These are phyloP conservation scores for Fagopyrum tataricum DNA, from an alignment of 148 eudicot genomes.

Conservation along the genomic window DNA sequence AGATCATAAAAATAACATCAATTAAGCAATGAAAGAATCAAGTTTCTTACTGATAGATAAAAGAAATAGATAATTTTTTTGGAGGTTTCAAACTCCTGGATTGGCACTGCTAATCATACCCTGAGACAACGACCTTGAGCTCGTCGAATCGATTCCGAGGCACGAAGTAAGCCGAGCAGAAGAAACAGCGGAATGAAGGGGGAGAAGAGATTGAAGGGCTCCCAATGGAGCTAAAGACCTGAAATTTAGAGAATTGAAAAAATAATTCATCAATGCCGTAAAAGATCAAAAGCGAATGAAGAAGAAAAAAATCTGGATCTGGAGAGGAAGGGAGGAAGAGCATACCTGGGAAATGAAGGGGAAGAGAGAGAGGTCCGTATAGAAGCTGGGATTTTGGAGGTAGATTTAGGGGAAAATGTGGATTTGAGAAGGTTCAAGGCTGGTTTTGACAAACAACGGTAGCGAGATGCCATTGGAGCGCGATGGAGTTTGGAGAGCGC, in stretches of 20 bases:
- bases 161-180: constrained; percentile 79
- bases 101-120: constrained; percentile 96
- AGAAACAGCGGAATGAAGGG: constrained; percentile 74
- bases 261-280: background rate
- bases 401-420: constrained; percentile 31
- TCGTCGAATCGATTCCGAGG: constrained; percentile 65
- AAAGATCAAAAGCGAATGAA: background rate
- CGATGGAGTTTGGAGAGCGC: background rate
- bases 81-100: constrained; percentile 89
- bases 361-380: constrained; percentile 32
- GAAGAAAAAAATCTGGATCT: background rate
- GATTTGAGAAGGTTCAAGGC: constrained; percentile 51
- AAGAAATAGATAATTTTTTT: constrained; percentile 19
- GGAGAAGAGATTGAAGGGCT: constrained; percentile 68
- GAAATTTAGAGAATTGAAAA: constrained; percentile 25
- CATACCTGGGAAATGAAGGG: constrained; percentile 35
- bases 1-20: background rate
- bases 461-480: constrained; percentile 54
- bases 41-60: constrained; percentile 30
- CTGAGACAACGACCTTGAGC: constrained; percentile 88
- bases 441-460: constrained; percentile 48
- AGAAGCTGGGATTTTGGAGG: constrained; percentile 28
- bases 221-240: constrained; percentile 71
- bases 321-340: background rate
- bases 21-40: constrained; percentile 20